Base-by-base conservation (phyloP, 768 basidiomycete genomes). In the Boletellus sp. region DNA sequence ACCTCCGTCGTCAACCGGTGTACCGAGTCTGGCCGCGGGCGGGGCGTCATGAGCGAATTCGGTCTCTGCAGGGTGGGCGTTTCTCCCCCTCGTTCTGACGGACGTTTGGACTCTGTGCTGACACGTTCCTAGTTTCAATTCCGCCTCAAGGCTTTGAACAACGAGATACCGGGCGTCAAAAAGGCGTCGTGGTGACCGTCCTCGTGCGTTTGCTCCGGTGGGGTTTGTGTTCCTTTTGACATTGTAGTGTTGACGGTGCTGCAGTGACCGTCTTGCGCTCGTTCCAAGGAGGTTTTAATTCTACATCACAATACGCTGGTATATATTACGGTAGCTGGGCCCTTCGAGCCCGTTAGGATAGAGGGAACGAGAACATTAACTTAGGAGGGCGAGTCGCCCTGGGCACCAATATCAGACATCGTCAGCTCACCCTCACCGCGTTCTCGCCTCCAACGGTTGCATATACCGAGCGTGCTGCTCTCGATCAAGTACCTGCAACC, bases 1-100 rank as follows among this genome's bases (percentile, higher is more conserved):
- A 84, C 84, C 13, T 84, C 83, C 2, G 88, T 96, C 28, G 94
- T 91, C 74, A 93, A 94, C 65, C 77, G 94, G 23, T 98, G 95
- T 59, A 71, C 77, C 17, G 90, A 87, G 68, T 83, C 90, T 9
- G 95, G 95, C 1, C 77, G 84, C 51, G 93, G 91, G 7, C 78
- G 92, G 52, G 95, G 94, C 47, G 74, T 96, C 28, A 87, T 97
- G 57, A 84, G 85, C 62, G 87, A 94, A 69, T 95, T 96, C 69
- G 91, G 81, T 0, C 66, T 96, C 36, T 90, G 84, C 60, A 77
- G 94, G 61, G 94, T 93, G 60, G 16, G 67, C 71, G 4, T 32
- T 46, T 11, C 33, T 3, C 22, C 38, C 26, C 15, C 4, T 23
- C 12, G 6, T 16, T 12, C 15, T n/a, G n/a, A n/a, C 4, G 17